Percentiles rank a stretch among this genome's conserved stretches.
Evolutionary conservation across 345 rosid genomes (phyloP).

Genomic region (Salix exigua): DNA sequence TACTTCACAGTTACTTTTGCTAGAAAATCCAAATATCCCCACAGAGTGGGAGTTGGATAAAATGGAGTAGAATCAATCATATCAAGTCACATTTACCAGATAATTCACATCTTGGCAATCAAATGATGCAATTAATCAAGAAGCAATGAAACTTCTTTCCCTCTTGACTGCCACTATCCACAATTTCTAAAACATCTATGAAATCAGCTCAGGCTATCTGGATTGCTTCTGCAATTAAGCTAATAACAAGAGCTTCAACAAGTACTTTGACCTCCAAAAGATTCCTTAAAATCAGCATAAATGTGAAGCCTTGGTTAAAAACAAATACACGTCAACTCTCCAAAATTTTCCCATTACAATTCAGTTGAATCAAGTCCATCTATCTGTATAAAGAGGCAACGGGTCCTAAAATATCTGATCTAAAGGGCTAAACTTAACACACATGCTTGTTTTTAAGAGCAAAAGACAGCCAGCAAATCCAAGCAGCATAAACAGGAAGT

Average conservation of each 20-base stretch:
- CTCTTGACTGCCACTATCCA: background rate
- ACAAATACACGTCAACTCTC: background rate
- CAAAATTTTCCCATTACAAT: background rate
- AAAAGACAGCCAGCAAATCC: background rate
- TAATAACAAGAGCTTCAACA: background rate
- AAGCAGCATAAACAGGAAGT: background rate
- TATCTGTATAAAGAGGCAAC: background rate
- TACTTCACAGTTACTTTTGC: background rate
- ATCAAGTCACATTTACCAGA: background rate
- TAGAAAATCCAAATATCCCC: background rate
- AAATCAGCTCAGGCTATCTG: background rate
- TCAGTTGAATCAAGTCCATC: background rate
- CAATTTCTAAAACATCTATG: background rate
- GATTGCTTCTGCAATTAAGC: background rate
- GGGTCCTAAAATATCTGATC: background rate
- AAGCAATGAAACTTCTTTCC: background rate
- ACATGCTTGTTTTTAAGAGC: no score
- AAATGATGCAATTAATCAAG: background rate
- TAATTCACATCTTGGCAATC: background rate
- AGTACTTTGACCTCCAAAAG: background rate
- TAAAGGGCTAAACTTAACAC: no score
- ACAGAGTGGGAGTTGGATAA: background rate
- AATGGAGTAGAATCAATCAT: background rate
- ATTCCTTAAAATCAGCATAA: background rate
- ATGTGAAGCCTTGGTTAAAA: background rate